These are phyloP conservation scores for Aureobasidium sp. DNA, from an alignment of 2,329 filamentous ascomycete species.

Conservation along the genomic window DNA sequence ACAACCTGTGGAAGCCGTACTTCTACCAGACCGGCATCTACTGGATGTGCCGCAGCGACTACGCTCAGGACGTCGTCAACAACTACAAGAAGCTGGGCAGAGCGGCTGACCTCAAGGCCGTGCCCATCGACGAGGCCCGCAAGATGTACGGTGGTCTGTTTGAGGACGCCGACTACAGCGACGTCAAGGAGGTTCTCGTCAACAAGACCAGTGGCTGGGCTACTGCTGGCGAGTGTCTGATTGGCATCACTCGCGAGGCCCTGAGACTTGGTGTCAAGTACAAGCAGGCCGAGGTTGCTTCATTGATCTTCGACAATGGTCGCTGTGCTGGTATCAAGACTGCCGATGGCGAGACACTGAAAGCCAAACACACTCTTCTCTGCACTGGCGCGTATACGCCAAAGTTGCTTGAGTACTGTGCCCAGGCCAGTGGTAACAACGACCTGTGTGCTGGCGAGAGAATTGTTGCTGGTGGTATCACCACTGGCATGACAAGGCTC, in stretches of 20 bases:
- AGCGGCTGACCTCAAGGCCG: slow-evolving; percentile 39
- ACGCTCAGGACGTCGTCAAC: slow-evolving; percentile 42
- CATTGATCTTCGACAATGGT: slow-evolving; percentile 44
- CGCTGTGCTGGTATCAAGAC: slow-evolving; percentile 39
- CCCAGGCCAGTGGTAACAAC: slow-evolving; percentile 37
- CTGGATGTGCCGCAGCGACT: slow-evolving; percentile 41
- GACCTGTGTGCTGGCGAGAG: slow-evolving; percentile 48
- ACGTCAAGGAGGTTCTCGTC: slow-evolving; percentile 52
- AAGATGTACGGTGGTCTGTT: slow-evolving; percentile 53
- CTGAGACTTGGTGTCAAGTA: slow-evolving; percentile 55
- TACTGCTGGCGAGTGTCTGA: slow-evolving; percentile 53
- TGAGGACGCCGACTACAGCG: slow-evolving; percentile 53
- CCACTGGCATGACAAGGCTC: slow-evolving; percentile 42
- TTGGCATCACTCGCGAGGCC: slow-evolving; percentile 47
- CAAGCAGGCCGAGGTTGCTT: slow-evolving; percentile 45
- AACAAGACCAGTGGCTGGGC: slow-evolving; percentile 58
- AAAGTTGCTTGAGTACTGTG: slow-evolving; percentile 42
- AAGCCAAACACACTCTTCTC: slow-evolving; percentile 33
- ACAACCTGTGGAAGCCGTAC: slow-evolving; percentile 49
- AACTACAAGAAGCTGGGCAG: slow-evolving; percentile 46
- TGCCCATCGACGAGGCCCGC: slow-evolving; percentile 48
- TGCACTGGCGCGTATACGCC: slow-evolving; percentile 39
- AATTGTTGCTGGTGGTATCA: slow-evolving; percentile 51
- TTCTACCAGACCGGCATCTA: slow-evolving; percentile 49
- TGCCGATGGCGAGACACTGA: slow-evolving; percentile 27